Conservation (phyloP, 1,284 basidiomycete genomes). For the Dichomitus squalens region DNA sequence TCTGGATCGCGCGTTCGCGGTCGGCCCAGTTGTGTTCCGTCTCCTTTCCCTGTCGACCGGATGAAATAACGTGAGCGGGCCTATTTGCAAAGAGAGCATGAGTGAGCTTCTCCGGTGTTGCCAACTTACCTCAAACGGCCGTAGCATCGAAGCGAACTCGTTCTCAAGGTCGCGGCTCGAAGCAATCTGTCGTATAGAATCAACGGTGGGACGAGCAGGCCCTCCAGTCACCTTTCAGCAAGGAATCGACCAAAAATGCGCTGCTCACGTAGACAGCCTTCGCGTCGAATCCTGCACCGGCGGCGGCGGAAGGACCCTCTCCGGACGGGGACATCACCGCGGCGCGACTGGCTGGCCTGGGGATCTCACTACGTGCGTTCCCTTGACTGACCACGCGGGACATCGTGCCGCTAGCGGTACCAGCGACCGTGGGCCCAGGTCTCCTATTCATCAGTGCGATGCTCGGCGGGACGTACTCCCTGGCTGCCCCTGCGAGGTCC, state of each 20-base stretch:
- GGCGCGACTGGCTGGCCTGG: conserved; percentile 62
- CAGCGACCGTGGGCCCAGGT: conserved; percentile 36
- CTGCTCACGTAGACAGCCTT: conserved; percentile 71
- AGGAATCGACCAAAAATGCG: not conserved
- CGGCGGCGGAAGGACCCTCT: conserved; percentile 40
- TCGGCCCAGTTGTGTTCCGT: conserved; percentile 95
- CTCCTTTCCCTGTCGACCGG: conserved; percentile 77
- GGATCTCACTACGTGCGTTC: conserved; percentile 43
- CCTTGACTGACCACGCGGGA: conserved; percentile 52
- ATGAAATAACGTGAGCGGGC: conserved; percentile 11
- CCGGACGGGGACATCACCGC: conserved; percentile 45
- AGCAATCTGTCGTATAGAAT: conserved; percentile 62
- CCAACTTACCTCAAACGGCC: conserved; percentile 72
- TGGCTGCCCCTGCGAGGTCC: conserved; percentile 41
- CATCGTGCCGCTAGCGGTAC: conserved; percentile 25
- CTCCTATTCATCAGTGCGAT: conserved; percentile 57
- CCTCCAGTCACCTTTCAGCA: conserved; percentile 11
- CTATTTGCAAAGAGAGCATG: conserved; percentile 1
- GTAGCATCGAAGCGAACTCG: conserved; percentile 80
- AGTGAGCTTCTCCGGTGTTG: not conserved
- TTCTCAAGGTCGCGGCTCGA: conserved; percentile 84
- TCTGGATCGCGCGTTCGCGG: conserved; percentile 79
- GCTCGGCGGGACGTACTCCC: conserved; percentile 76
- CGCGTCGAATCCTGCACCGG: conserved; percentile 49
- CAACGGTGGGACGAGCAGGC: conserved; percentile 9